A percentile compares a stretch with the other conserved stretches of the same genome.
These are phyloP conservation scores for Neurospora sp. DNA, from an alignment of 495 filamentous ascomycete species.

Conservation along the genomic window DNA sequence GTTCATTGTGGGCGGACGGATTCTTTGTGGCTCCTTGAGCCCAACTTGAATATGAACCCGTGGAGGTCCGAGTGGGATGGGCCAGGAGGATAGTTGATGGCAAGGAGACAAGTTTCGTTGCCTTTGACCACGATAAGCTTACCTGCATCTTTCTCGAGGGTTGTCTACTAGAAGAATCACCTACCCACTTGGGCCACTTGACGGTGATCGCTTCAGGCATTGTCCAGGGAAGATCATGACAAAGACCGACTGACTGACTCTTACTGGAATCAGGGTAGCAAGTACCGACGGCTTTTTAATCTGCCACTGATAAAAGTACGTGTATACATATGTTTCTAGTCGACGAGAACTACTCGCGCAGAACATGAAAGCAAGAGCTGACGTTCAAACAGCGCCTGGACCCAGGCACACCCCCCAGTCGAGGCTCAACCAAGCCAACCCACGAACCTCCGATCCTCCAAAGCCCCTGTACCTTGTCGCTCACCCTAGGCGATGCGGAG, in stretches of 20 bases:
- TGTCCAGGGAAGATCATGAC: neutral
- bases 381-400: neutral
- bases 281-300: neutral
- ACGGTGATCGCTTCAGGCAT: neutral
- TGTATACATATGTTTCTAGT: neutral
- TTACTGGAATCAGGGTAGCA: neutral
- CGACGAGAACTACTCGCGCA: neutral
- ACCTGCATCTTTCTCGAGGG: neutral
- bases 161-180: neutral
- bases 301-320: neutral
- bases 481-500: neutral
- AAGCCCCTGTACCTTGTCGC: neutral
- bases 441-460: neutral
- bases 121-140: neutral
- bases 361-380: neutral
- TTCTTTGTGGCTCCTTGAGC: neutral
- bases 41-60: neutral
- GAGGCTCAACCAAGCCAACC: neutral
- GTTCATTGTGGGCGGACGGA: neutral
- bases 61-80: neutral
- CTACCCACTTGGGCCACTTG: neutral
- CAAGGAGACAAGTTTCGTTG: neutral
- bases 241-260: neutral
- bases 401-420: neutral
- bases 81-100: neutral